Percentiles rank a stretch among this genome's conserved stretches.
These are phyloP conservation scores for Sanghuangporus weigelae DNA, from an alignment of 1,284 basidiomycete species.

Conservation along the genomic window DNA sequence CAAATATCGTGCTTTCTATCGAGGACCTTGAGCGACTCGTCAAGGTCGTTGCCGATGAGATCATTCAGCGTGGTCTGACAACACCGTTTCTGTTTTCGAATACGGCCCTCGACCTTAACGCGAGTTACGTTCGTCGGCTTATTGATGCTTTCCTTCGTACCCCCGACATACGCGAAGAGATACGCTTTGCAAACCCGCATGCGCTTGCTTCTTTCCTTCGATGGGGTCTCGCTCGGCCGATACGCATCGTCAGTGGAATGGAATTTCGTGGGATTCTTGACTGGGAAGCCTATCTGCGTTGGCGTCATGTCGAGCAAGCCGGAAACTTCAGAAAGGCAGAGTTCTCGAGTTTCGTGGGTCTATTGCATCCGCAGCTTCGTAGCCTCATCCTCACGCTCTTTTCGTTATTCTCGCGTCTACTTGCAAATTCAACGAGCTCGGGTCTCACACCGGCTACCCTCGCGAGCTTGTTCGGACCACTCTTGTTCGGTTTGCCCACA, in stretches of 20 bases:
- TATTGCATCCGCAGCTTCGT: constrained; percentile 49
- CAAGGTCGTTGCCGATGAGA: constrained; percentile 64
- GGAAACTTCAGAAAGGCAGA: constrained; percentile 58
- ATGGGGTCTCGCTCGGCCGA: constrained; percentile 77
- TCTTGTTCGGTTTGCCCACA: constrained; percentile 68
- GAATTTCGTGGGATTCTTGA: constrained; percentile 69
- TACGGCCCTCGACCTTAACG: constrained; percentile 77
- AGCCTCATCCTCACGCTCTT: constrained; percentile 64
- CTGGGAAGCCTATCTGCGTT: constrained; percentile 75
- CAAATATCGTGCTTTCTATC: constrained; percentile 70
- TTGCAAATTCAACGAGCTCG: constrained; percentile 73
- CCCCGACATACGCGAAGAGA: constrained; percentile 55
- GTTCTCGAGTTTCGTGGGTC: constrained; percentile 56
- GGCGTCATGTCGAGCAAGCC: constrained; percentile 36
- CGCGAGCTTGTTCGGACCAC: constrained; percentile 83
- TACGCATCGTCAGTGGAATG: constrained; percentile 57
- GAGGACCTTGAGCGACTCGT: constrained; percentile 71
- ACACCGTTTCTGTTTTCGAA: constrained; percentile 88
- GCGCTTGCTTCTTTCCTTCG: constrained; percentile 83
- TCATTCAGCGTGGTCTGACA: constrained; percentile 66
- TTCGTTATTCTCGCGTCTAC: constrained; percentile 70
- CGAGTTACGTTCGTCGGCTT: constrained; percentile 64
- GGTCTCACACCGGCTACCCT: constrained; percentile 82
- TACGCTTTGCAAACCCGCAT: constrained; percentile 74
- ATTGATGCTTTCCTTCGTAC: constrained; percentile 68